Evolutionary conservation across 352 stramenopile genomes (phyloP).

Genomic region (Globisporangium solare): DNA sequence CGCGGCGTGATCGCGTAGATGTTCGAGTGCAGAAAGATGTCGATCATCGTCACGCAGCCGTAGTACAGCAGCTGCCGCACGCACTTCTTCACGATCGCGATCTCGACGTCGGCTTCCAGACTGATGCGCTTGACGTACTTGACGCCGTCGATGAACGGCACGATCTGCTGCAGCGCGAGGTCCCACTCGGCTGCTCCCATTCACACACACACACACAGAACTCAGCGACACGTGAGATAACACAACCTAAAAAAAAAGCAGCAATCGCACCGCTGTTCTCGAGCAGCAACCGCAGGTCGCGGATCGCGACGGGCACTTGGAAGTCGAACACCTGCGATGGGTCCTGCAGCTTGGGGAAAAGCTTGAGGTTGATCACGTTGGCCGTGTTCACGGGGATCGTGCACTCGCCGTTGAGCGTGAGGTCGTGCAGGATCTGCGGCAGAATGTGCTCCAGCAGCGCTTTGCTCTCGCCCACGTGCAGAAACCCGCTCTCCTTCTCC

Average conservation of each 20-base stretch:
- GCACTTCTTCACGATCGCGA: constrained; percentile 87
- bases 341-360: constrained; percentile 74
- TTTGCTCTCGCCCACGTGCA: constrained; percentile 66
- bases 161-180: constrained; percentile 83
- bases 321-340: constrained; percentile 72
- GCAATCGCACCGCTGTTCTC: constrained; percentile 63
- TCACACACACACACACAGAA: no score
- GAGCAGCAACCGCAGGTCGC: constrained; percentile 60
- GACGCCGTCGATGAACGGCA: constrained; percentile 89
- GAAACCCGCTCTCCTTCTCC: constrained; percentile 84
- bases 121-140: constrained; percentile 89
- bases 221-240: neutral
- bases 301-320: constrained; percentile 79
- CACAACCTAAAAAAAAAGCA: neutral
- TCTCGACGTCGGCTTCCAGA: constrained; percentile 83
- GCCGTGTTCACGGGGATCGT: constrained; percentile 78
- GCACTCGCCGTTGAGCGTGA: constrained; percentile 71
- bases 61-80: constrained; percentile 87
- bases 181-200: constrained; percentile 71
- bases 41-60: constrained; percentile 84
- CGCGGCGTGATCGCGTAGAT: constrained; percentile 77
- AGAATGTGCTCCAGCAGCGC: constrained; percentile 58
- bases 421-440: constrained; percentile 63
- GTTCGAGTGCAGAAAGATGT: constrained; percentile 90
- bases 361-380: constrained; percentile 87